Evolutionary conservation across 2,329 filamentous ascomycete genomes (phyloP).

Genomic region (Endocalyx cinctus): DNA sequence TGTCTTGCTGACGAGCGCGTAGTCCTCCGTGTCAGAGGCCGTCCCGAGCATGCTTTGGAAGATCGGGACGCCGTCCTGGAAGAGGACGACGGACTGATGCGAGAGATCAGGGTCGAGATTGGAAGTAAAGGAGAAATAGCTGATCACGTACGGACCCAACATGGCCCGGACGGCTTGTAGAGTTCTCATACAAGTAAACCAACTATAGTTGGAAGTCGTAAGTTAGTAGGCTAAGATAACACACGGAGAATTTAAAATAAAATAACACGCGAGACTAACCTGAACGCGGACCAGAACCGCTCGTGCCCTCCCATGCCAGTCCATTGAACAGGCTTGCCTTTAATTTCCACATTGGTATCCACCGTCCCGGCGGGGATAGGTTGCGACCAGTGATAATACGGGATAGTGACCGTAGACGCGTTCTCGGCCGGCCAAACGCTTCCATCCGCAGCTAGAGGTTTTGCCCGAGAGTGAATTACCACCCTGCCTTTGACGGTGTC

Average conservation of each 20-base stretch:
- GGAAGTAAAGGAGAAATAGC: slow-evolving; percentile 7
- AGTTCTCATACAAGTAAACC: slow-evolving; percentile 10
- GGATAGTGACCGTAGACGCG: slow-evolving; percentile 6
- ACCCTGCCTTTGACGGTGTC: slow-evolving; percentile 7
- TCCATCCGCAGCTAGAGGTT: slow-evolving; percentile 7
- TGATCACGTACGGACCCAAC: slow-evolving; percentile 9
- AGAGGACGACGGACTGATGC: slow-evolving; percentile 8
- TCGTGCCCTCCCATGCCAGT: slow-evolving; percentile 11
- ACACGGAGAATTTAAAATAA: neutral
- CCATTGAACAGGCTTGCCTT: slow-evolving; percentile 4
- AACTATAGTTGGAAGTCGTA: slow-evolving; percentile 7
- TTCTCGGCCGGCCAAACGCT: slow-evolving; percentile 8
- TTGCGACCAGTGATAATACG: slow-evolving; percentile 9
- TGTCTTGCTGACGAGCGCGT: slow-evolving; percentile 7
- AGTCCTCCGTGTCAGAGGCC: slow-evolving; percentile 9
- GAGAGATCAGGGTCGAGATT: slow-evolving; percentile 2
- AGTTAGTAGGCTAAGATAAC: neutral
- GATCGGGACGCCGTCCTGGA: slow-evolving; percentile 7
- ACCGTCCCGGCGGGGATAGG: slow-evolving; percentile 10
- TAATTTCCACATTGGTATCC: slow-evolving; percentile 5
- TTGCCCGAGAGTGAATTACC: slow-evolving; percentile 4
- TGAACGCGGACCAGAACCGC: slow-evolving; percentile 11
- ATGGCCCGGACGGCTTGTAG: slow-evolving; percentile 7
- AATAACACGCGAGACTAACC: slow-evolving; percentile 4
- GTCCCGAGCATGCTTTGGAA: slow-evolving; percentile 5